Evolutionary conservation across 345 rosid genomes (phyloP), one percentile per base, ranked within the genome.

Genomic region (Ceriops tagal): DNA sequence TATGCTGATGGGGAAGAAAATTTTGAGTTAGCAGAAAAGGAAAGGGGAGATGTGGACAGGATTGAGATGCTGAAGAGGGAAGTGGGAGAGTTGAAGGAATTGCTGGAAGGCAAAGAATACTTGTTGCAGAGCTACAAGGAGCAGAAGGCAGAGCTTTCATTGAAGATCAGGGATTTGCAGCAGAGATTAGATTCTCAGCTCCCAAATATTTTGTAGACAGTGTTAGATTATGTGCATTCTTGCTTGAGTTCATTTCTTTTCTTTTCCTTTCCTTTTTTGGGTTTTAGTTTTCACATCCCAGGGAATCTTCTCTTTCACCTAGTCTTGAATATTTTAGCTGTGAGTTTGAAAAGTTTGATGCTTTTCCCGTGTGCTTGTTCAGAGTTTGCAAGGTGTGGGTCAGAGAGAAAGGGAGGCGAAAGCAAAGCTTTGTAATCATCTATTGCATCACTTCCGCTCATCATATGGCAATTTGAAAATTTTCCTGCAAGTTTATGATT

Each of bases 31-130:
- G 24, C 57, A 10, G 85, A 80, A 55, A 89, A 85, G 68, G 95
- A 82, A 53, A 75, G 67, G 58, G 85, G 64, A 28, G 90, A 80
- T 2, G 78, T 61, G 52, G 93, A 83, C 66, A 85, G 80, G 79
- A 65, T 89, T 28, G 92, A 85, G 73, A 82, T 86, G 91, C 79
- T 95, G 83, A 95, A 72, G 81, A 83, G 80, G 71, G 99, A 95
- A 85, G 93, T 90, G 31, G 76, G 86, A 34, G 96, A 92, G 68
- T 73, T 95, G 71, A 91, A 85, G 80, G 99, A 95, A 67, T 90
- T 95, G 67, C 83, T 95, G 71, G 97, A 88, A 56, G 97, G 96
- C 72, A 95, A 95, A 77, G 93, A 92, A 34, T 95, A 78, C 78
- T 78, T 95, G 80, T 59, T 90, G 71, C 87, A 80, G 62, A 88